Conservation (phyloP, 352 stramenopile genomes). For the Phytopythium chamaehyphon region DNA sequence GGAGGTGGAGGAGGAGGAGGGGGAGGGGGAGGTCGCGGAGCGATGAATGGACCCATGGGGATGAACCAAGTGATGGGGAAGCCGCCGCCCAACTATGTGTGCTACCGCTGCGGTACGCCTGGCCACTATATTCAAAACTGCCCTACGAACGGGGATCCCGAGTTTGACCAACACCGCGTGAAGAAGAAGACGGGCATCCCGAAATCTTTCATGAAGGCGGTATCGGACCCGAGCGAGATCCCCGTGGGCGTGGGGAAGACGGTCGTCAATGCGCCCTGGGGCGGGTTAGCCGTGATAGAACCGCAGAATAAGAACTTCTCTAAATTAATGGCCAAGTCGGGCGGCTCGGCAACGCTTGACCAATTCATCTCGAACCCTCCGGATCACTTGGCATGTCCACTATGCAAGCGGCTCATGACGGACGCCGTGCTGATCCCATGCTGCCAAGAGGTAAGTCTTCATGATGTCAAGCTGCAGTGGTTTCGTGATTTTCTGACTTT, state of each 20-base stretch:
- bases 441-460: conserved; percentile 77
- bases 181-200: conserved; percentile 87
- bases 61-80: conserved; percentile 36
- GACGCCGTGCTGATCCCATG: conserved; percentile 86
- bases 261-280: conserved; percentile 83
- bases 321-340: conserved; percentile 89
- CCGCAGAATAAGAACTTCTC: conserved; percentile 89
- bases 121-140: conserved; percentile 89
- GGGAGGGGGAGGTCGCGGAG: not conserved
- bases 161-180: conserved; percentile 86
- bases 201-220: conserved; percentile 87
- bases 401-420: conserved; percentile 87
- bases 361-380: conserved; percentile 89
- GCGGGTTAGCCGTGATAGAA: conserved; percentile 88
- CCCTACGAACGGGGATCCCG: conserved; percentile 83
- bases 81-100: conserved; percentile 82
- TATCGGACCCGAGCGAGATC: conserved; percentile 83
- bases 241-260: conserved; percentile 79
- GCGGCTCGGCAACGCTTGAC: conserved; percentile 86
- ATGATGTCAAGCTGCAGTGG: conserved; percentile 10
- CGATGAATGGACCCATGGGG: conserved; percentile 9
- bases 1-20: conserved; percentile 19
- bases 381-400: conserved; percentile 84
- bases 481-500: conserved; percentile 2
- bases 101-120: conserved; percentile 77